Evolutionary conservation across 148 eudicot genomes (phyloP), one percentile per base, ranked within the genome.

Genomic region (Diospyros lotus): DNA sequence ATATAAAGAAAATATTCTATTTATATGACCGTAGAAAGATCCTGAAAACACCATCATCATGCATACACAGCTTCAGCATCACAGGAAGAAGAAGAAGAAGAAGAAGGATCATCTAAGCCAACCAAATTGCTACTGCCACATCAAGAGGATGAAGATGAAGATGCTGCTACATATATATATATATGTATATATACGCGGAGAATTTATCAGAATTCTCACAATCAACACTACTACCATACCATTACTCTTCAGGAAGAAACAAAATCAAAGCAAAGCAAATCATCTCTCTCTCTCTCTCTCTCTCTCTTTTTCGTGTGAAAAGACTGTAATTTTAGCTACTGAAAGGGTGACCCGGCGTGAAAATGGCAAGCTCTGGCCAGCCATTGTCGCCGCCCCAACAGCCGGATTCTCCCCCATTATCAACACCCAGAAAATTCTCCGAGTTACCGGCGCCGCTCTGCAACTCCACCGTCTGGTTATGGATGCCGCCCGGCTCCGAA

Each of bases 341-440:
- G 85, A 66, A 89, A 85, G 63, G 62, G 86, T 44, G 89, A 76
- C 88, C 87, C 76, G 93, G 87, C 56, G 86, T 84, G 81, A 78
- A 83, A 77, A 88, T 86, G 45, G 88, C 81, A 86, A 90, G 89
- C 84, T 85, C 88, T 81, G 91, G 88, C 88, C 88, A 88, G 14
- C 82, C 91, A 79, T 81, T 78, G 63, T 73, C 64, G 52, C 75
- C 76, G 65, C 79, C 74, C 88, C 89, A 83, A 73, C 86, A 81
- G 72, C 77, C 77, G 52, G 59, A 68, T 46, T 65, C 83, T 41
- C 75, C 80, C 50, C 76, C 82, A 69, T 50, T 74, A 10, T 78
- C 73, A 71, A 76, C 42, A 66, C 82, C 79, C 73, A 83, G 68
- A 75, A 76, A 83, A 18, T 77, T 80, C 68, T 80, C 80, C 9